A percentile compares a stretch with the other conserved stretches of the same genome.
Conservation (phyloP, 2,329 filamentous ascomycete species). For the Graphilbum ipis-grandicollis region DNA sequence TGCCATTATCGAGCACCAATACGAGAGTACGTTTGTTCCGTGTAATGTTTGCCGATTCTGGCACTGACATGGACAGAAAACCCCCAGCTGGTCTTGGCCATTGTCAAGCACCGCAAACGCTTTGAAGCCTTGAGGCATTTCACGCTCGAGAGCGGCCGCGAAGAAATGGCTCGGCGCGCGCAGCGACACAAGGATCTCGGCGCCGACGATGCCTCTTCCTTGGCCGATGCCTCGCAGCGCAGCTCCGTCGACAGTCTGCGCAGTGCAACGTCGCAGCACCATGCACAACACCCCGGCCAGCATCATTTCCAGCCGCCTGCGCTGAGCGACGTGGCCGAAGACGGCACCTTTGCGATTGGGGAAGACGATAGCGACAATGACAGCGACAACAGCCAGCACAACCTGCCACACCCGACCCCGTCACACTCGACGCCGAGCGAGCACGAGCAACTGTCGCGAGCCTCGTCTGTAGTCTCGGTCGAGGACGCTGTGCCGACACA, state of each 20-base stretch:
- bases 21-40: slow-evolving; percentile 42
- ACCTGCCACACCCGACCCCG: slow-evolving; percentile 46
- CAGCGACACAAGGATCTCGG: slow-evolving; percentile 49
- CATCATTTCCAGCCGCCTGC: slow-evolving; percentile 25
- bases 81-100: slow-evolving; percentile 59
- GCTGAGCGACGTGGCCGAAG: slow-evolving; percentile 61
- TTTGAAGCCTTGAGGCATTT: slow-evolving; percentile 77
- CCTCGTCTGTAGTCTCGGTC: slow-evolving; percentile 50
- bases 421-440: slow-evolving; percentile 42
- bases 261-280: slow-evolving; percentile 38
- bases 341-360: slow-evolving; percentile 73
- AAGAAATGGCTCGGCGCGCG: slow-evolving; percentile 71
- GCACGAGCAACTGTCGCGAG: slow-evolving; percentile 40
- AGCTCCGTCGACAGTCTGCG: slow-evolving; percentile 52
- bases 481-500: slow-evolving; percentile 74
- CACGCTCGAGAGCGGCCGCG: slow-evolving; percentile 79
- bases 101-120: slow-evolving; percentile 63
- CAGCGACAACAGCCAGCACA: slow-evolving; percentile 71
- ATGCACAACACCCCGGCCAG: slow-evolving; percentile 12
- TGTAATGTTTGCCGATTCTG: too few relatives aligned
- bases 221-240: slow-evolving; percentile 29
- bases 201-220: slow-evolving; percentile 27
- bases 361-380: slow-evolving; percentile 79
- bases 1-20: slow-evolving; percentile 78
- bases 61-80: too few relatives aligned